phyloP scores from a whole-genome alignment of 2,329 filamentous ascomycete genomes.

The Sporothrix humicola region DNA sequence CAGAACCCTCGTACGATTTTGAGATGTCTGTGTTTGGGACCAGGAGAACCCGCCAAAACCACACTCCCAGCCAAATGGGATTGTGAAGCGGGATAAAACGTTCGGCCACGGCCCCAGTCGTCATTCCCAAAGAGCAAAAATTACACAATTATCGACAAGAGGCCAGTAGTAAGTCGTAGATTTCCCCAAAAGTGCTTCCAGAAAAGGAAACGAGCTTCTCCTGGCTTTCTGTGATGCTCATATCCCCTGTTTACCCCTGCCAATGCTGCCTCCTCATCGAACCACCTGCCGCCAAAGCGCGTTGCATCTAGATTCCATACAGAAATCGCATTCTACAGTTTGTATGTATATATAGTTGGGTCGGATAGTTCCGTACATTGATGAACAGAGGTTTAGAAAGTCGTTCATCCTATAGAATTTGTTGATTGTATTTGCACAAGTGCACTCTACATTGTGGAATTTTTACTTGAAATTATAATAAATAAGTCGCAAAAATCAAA shows the following conservation, averaged over 20 bases:
- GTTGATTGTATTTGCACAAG: too few species aligned
- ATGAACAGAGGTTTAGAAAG: background rate
- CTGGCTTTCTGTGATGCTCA: background rate
- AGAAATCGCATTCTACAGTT: background rate
- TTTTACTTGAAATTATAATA: background rate
- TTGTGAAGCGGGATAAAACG: constrained; percentile 26
- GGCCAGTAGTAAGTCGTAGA: background rate
- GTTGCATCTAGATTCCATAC: background rate
- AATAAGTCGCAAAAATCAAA: background rate
- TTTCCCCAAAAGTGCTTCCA: background rate
- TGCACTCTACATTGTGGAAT: background rate
- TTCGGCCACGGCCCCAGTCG: constrained; percentile 11
- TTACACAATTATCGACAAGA: background rate
- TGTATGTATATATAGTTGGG: background rate
- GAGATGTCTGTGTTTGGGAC: background rate
- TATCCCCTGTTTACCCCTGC: background rate
- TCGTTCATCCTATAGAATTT: background rate
- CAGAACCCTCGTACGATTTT: constrained; percentile 13
- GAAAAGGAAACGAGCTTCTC: constrained; percentile 8
- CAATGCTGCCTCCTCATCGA: constrained; percentile 10
- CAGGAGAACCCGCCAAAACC: too few species aligned
- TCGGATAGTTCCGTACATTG: background rate
- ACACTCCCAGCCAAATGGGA: constrained; percentile 2
- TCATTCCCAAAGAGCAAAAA: background rate
- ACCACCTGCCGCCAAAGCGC: constrained; percentile 4